A percentile compares a stretch with the other conserved stretches of the same genome.
Evolutionary conservation across 345 rosid species (phyloP).

Genomic region (Combretum micranthum): DNA sequence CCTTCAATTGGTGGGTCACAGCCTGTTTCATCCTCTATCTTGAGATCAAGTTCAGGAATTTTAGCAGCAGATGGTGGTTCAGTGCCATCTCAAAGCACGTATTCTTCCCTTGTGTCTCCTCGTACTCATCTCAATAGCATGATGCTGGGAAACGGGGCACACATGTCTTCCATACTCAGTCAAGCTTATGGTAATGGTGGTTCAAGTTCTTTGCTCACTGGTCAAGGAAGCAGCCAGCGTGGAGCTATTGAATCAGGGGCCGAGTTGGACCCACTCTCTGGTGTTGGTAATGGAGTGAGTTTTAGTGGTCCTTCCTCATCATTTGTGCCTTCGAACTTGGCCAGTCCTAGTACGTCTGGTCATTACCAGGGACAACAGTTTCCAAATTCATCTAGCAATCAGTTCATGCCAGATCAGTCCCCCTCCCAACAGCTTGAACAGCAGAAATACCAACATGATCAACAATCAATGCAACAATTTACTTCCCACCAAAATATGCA

Average conservation of each 20-base stretch:
- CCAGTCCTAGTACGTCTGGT: constrained; percentile 53
- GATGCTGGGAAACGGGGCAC: constrained; percentile 76
- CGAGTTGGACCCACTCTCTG: constrained; percentile 66
- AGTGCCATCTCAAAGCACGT: constrained; percentile 61
- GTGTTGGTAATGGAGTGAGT: constrained; percentile 56
- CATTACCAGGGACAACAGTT: constrained; percentile 82
- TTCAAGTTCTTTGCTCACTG: constrained; percentile 45
- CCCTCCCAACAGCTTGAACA: constrained; percentile 58
- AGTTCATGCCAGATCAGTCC: constrained; percentile 59
- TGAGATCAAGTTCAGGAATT: constrained; percentile 70
- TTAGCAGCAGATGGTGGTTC: constrained; percentile 66
- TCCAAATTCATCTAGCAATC: constrained; percentile 54
- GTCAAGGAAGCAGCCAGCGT: constrained; percentile 43
- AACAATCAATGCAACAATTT: constrained; percentile 62
- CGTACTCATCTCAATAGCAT: constrained; percentile 61
- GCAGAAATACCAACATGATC: constrained; percentile 67
- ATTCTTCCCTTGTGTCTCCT: constrained; percentile 63
- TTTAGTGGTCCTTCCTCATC: constrained; percentile 41
- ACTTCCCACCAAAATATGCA: constrained; percentile 41
- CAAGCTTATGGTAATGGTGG: constrained; percentile 81
- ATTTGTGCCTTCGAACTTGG: constrained; percentile 52
- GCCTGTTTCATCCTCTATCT: constrained; percentile 55
- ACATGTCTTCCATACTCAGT: constrained; percentile 63
- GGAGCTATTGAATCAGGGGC: constrained; percentile 62
- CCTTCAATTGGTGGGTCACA: constrained; percentile 75